Conservation (phyloP, 257 asterid species). For the Haberlea rhodopensis region DNA sequence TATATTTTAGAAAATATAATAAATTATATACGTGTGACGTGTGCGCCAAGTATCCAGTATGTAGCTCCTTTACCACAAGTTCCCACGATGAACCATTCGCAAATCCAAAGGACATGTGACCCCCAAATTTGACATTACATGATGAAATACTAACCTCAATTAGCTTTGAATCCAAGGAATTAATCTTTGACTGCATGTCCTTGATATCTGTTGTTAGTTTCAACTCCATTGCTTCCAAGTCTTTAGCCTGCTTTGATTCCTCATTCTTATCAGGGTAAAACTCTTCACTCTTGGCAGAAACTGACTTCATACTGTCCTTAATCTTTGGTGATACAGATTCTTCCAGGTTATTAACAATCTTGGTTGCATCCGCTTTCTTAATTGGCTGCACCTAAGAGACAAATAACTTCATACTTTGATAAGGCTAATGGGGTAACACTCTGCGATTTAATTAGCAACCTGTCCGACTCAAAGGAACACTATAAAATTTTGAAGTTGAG, state of each 20-base stretch:
- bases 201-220: conserved; percentile 39
- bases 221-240: conserved; percentile 40
- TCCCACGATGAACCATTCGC: conserved; percentile 17
- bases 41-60: neutral
- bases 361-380: conserved; percentile 40
- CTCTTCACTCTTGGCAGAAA: conserved; percentile 35
- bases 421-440: neutral
- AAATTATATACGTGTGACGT: neutral
- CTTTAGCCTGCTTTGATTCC: conserved; percentile 32
- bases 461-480: conserved; percentile 10
- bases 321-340: conserved; percentile 35
- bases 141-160: conserved; percentile 50
- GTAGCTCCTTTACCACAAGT: conserved; percentile 3
- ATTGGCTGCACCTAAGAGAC: conserved; percentile 34
- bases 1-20: neutral
- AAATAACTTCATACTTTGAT: conserved; percentile 10
- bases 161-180: conserved; percentile 54
- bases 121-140: conserved; percentile 19
- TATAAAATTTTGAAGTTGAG: neutral
- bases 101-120: conserved; percentile 7
- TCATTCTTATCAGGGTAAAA: conserved; percentile 27
- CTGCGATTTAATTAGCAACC: conserved; percentile 4
- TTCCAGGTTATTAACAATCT: conserved; percentile 36
- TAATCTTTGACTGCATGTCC: conserved; percentile 52
- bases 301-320: conserved; percentile 32